Evolutionary conservation across 345 rosid species (phyloP), one percentile per base, ranked within the genome.

Genomic region (Excoecaria cochinchinensis): DNA sequence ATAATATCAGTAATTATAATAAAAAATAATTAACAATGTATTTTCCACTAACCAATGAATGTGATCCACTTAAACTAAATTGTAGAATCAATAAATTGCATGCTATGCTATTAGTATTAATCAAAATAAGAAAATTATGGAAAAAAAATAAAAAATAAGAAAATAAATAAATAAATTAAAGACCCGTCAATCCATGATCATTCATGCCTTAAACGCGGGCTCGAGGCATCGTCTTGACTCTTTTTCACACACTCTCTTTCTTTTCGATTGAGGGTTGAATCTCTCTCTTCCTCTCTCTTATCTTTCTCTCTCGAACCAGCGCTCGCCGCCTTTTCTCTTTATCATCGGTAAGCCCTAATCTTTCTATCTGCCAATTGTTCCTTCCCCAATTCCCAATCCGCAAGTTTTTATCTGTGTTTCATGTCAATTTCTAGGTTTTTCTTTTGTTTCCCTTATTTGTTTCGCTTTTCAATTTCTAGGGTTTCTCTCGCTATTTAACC

Each of bases 321-420:
- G 60, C 46, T 55, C 62, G 81, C 75, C 79, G 76, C 70, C 76
- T 22, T 73, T 39, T 55, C 72, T 58, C 53, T 31, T 40, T 52
- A 1, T 59, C 63, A 74, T 59, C 58, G 89, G 89, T 77, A 79
- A 82, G 83, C 83, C 63, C 62, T 59, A 68, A 16, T 46, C 16
- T 31, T 36, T 42, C 12, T 2, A 13, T 70, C 17, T 31, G 22
- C 22, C 74, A 40, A 42, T 42, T 40, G 5, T 21, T 6, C 31
- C 40, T 31, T 19, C 50, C 48, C 57, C 38, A 47, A 4, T 24
- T 47, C n/a, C 22, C 4, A 16, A 8, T 65, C 16, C 16, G 24
- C 52, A 65, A 17, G 19, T 69, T 69, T 69, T 69, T 25, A 0
- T 52, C 46, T 16, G 22, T 69, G 44, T 36, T 13, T 69, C n/a